These are phyloP conservation scores for Symbiodinium pilosum DNA, from an alignment of 73 alveolate genomes.

Conservation along the genomic window DNA sequence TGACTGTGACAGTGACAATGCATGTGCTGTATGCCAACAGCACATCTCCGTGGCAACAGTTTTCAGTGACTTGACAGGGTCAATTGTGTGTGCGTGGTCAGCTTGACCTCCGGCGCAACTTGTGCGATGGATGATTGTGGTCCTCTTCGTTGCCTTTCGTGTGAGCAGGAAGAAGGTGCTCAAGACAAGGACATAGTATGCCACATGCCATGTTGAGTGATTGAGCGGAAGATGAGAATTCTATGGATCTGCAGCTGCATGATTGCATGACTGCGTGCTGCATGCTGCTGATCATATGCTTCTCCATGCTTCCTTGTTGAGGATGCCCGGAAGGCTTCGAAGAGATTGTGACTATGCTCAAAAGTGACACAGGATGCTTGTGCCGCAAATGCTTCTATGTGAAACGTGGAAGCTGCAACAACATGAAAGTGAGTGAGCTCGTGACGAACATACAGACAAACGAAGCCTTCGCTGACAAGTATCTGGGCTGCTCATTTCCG, in stretches of 20 bases:
- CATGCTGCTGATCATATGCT: neutral
- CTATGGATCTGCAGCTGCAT: neutral
- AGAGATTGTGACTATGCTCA: neutral
- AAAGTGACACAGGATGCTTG: neutral
- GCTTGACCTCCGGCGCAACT: too few relatives aligned
- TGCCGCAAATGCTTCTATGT: conserved; percentile 13
- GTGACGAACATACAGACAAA: neutral
- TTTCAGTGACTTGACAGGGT: too few relatives aligned
- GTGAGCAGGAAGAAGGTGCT: conserved; percentile 15
- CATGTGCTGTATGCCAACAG: too few relatives aligned
- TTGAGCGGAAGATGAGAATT: too few relatives aligned
- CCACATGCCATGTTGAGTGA: neutral
- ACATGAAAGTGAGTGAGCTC: neutral
- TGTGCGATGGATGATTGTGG: too few relatives aligned
- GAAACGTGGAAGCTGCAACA: conserved; percentile 21
- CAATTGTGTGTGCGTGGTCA: too few relatives aligned
- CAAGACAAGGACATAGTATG: neutral
- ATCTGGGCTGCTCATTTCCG: too few relatives aligned
- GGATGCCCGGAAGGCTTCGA: conserved; percentile 4
- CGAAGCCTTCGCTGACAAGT: neutral
- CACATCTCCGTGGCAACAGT: too few relatives aligned
- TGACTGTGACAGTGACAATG: too few relatives aligned
- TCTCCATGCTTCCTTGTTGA: neutral
- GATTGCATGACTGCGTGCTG: too few relatives aligned
- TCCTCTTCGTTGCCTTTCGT: neutral